phyloP scores from a whole-genome alignment of 805 yeast genomes.

The Sungouiella thailandica region DNA sequence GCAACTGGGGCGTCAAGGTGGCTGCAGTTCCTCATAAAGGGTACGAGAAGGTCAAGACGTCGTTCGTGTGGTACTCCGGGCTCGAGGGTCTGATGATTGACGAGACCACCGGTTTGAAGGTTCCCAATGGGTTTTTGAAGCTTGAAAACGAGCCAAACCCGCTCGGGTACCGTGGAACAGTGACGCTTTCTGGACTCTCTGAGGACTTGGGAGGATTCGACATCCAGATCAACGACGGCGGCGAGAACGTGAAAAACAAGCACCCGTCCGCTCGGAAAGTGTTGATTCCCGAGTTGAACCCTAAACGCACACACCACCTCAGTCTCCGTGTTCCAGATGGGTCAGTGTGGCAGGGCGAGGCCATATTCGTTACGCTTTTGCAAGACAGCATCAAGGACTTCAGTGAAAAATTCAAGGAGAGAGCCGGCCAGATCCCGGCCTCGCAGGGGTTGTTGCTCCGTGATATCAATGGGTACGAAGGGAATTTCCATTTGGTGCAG shows the following conservation, averaged over 20 bases:
- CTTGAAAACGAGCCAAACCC: conserved; percentile 21
- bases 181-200: conserved; percentile 43
- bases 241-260: conserved; percentile 30
- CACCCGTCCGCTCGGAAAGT: conserved; percentile 32
- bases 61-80: conserved; percentile 75
- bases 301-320: conserved; percentile 56
- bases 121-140: conserved; percentile 21
- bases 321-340: conserved; percentile 69
- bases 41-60: conserved; percentile 44
- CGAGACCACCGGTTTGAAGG: conserved; percentile 5
- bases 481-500: conserved; percentile 78
- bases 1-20: conserved; percentile 78
- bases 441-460: conserved; percentile 51
- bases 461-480: conserved; percentile 56
- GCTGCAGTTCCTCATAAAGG: conserved; percentile 58
- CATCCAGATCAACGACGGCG: conserved; percentile 55
- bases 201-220: conserved; percentile 65
- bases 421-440: conserved; percentile 34
- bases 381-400: conserved; percentile 62
- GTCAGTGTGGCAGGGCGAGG: conserved; percentile 73
- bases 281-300: conserved; percentile 45
- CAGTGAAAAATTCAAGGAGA: conserved; percentile 20
- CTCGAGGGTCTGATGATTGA: conserved; percentile 44
- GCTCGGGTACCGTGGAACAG: conserved; percentile 31
- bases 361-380: conserved; percentile 62